Conservation (phyloP, 805 yeast species). For the Ogataea ramenticola region DNA sequence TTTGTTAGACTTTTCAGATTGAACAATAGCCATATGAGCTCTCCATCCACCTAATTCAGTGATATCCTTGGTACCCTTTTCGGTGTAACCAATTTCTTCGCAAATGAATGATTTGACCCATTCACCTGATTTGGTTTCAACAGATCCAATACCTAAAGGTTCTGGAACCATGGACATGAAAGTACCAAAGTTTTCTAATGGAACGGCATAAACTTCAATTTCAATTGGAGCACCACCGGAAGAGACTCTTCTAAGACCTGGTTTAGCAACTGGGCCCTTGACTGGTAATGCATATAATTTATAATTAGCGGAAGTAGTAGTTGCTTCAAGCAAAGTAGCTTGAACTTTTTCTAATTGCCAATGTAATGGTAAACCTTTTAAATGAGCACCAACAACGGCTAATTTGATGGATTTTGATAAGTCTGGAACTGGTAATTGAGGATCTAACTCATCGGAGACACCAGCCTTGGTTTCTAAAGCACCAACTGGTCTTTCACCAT, state of each 20-base stretch:
- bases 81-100: slow-evolving; percentile 79
- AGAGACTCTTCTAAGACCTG: slow-evolving; percentile 72
- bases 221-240: slow-evolving; percentile 53
- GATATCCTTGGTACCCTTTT: slow-evolving; percentile 68
- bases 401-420: slow-evolving; percentile 45
- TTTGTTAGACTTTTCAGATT: slow-evolving; percentile 17
- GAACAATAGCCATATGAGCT: slow-evolving; percentile 37
- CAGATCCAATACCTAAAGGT: slow-evolving; percentile 93
- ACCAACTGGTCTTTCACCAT: slow-evolving; percentile 52
- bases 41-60: slow-evolving; percentile 90
- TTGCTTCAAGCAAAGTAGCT: slow-evolving; percentile 60
- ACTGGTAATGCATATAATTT: slow-evolving; percentile 77
- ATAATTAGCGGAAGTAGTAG: slow-evolving; percentile 67
- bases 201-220: slow-evolving; percentile 80
- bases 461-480: slow-evolving; percentile 18
- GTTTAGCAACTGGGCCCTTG: slow-evolving; percentile 77
- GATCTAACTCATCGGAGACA: slow-evolving; percentile 36
- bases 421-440: slow-evolving; percentile 37
- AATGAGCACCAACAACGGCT: slow-evolving; percentile 96
- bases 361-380: slow-evolving; percentile 80
- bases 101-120: slow-evolving; percentile 92
- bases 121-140: slow-evolving; percentile 72
- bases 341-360: slow-evolving; percentile 88
- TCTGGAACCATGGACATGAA: slow-evolving; percentile 87
- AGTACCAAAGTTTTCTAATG: slow-evolving; percentile 68